Conservation (phyloP, 2,329 filamentous ascomycete species). For the Alternaria dauci region DNA sequence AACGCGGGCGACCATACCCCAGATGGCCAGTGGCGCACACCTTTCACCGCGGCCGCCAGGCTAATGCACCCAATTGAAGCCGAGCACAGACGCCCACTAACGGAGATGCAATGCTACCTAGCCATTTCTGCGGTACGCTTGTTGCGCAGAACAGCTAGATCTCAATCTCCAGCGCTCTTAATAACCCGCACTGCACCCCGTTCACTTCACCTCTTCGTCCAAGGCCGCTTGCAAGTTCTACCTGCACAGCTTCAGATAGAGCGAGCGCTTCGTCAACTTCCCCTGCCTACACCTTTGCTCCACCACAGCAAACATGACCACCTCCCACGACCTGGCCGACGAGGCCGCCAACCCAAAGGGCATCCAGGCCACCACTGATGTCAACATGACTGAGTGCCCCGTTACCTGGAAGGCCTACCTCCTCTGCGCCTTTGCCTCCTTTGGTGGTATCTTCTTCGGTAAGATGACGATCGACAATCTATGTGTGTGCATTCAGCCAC, state of each 20-base stretch:
- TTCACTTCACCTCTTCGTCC: neutral
- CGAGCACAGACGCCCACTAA: neutral
- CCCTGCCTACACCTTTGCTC: neutral
- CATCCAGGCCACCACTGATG: slow-evolving; percentile 5
- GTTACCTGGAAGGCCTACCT: slow-evolving; percentile 58
- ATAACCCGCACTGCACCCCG: slow-evolving; percentile 3
- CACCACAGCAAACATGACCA: neutral
- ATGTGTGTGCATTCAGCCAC: neutral
- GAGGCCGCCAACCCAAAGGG: slow-evolving; percentile 6
- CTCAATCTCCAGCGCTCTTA: slow-evolving; percentile 5
- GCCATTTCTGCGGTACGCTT: slow-evolving; percentile 4
- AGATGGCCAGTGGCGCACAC: slow-evolving; percentile 1
- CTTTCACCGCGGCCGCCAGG: neutral
- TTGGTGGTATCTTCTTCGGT: slow-evolving; percentile 70
- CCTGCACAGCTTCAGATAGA: slow-evolving; percentile 1
- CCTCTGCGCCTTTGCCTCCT: slow-evolving; percentile 58
- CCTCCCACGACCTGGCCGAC: neutral
- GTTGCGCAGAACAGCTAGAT: neutral
- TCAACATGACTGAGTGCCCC: slow-evolving; percentile 51
- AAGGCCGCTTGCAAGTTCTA: slow-evolving; percentile 5
- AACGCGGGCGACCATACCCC: slow-evolving; percentile 7
- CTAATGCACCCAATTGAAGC: neutral
- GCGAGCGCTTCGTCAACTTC: slow-evolving; percentile 1
- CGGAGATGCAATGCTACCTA: neutral
- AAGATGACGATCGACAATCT: neutral